Evolutionary conservation across 495 filamentous ascomycete genomes (phyloP).

Genomic region (Trichoderma gamsii): DNA sequence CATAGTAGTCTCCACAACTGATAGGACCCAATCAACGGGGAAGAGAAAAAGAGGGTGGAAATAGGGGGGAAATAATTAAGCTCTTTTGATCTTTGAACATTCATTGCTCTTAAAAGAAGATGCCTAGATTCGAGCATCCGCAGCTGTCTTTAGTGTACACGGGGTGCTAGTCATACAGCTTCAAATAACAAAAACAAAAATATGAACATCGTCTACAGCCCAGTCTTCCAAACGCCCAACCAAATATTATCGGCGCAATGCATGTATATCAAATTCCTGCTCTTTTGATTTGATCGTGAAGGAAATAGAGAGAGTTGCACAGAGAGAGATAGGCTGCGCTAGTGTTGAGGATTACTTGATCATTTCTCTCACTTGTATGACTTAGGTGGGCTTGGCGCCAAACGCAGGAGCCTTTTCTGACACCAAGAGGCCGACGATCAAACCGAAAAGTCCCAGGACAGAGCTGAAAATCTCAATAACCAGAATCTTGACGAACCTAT

Average conservation of each 20-base stretch:
- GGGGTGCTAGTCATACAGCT: slow-evolving; percentile 14
- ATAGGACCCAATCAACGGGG: too few relatives aligned
- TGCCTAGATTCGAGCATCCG: not conserved
- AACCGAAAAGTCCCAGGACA: slow-evolving; percentile 91
- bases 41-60: not conserved
- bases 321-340: not conserved
- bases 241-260: slow-evolving; percentile 13
- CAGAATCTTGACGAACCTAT: slow-evolving; percentile 94
- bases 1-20: too few relatives aligned
- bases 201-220: not conserved
- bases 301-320: not conserved
- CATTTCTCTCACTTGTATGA: not conserved
- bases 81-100: not conserved
- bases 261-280: not conserved
- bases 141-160: slow-evolving; percentile 12
- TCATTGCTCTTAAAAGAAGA: not conserved
- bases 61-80: not conserved
- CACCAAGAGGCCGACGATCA: slow-evolving; percentile 89
- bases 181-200: not conserved
- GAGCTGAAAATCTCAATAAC: slow-evolving; percentile 99
- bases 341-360: not conserved
- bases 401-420: slow-evolving; percentile 77
- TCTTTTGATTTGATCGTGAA: not conserved
- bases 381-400: slow-evolving; percentile 31
- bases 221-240: slow-evolving; percentile 17